Evolutionary conservation across 768 basidiomycete species (phyloP).

Genomic region (Ramaria sp.): DNA sequence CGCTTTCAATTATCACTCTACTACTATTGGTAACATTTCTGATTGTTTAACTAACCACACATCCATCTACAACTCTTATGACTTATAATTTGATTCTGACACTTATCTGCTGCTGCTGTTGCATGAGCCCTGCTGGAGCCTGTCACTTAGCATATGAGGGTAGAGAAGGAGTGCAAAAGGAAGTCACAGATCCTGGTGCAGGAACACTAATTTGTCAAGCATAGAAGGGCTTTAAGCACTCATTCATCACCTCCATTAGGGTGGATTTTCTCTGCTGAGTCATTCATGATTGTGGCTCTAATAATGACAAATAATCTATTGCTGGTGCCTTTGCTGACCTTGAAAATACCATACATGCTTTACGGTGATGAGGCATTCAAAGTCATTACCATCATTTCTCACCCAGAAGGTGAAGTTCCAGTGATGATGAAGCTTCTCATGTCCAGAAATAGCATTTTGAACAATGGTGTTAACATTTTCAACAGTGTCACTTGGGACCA

Average conservation of each 20-base stretch:
- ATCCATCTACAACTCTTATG: too few relatives aligned
- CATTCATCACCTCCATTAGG: slow-evolving; percentile 70
- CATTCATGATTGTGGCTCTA: slow-evolving; percentile 90
- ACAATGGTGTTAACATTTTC: slow-evolving; percentile 95
- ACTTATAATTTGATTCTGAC: too few relatives aligned
- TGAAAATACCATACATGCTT: slow-evolving; percentile 79
- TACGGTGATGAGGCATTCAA: slow-evolving; percentile 98
- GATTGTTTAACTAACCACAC: too few relatives aligned
- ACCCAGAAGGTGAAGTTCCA: slow-evolving; percentile 79
- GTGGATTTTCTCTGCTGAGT: slow-evolving; percentile 92
- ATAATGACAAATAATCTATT: slow-evolving; percentile 73
- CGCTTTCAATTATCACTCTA: too few relatives aligned
- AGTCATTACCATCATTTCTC: slow-evolving; percentile 86
- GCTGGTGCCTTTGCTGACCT: slow-evolving; percentile 78
- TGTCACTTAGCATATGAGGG: too few relatives aligned
- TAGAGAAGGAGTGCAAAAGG: too few relatives aligned
- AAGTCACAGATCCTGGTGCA: slow-evolving; percentile 96
- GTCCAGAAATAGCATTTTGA: slow-evolving; percentile 80
- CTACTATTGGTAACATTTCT: too few relatives aligned
- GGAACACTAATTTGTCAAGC: slow-evolving; percentile 97
- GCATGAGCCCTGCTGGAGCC: too few relatives aligned
- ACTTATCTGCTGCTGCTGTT: too few relatives aligned
- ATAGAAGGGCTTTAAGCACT: slow-evolving; percentile 93
- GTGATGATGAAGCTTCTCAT: slow-evolving; percentile 90
- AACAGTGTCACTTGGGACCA: slow-evolving; percentile 94